Base-by-base conservation (phyloP, 805 yeast species). In the Yarrowia phangngaensis region DNA sequence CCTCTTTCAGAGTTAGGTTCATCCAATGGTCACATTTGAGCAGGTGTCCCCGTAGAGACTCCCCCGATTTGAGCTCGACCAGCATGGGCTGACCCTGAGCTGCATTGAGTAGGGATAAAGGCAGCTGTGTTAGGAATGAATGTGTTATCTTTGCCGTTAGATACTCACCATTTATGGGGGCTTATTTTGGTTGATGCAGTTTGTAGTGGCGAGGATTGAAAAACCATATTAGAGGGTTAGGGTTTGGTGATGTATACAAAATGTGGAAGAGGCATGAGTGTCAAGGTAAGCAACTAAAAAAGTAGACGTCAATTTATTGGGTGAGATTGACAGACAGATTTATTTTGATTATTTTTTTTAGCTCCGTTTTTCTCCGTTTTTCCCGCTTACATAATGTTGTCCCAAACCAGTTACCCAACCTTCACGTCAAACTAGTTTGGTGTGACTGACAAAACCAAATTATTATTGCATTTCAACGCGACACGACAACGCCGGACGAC, bases 21-120 rank as follows among this genome's bases (percentile, higher is more conserved):
- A 92, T 92, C 88, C 94, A 85, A 29, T 86, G 80, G 64, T 92
- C 99, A 58, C 95, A 87, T 60, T 85, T 84, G 50, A 79, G 77
- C 52, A 92, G 71, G 51, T 75, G 76, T 43, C 99, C 99, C 60
- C 82, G 83, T 41, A 89, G 71, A 8, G 90, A 80, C 60, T 86
- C 96, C 24, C 97, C 96, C 51, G 83, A 80, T 65, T 92, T 92
- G 61, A 92, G 76, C 64, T 90, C 98, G 40, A 92, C 86, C 60
- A 83, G 74, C 60, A 92, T 75, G 28, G 88, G 84, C 60, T 85
- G 89, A 51, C 86, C 89, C 64, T 88, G 89, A 13, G 95, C 86
- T 50, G 95, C 84, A 48, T 94, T 88, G 60, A 92, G 75, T 54
- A 92, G 74, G 58, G 88, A 89, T 59, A 92, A 72, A 33, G 99